Percentiles rank a stretch among this genome's conserved stretches.
Conservation (phyloP, 805 yeast species). For the Ogataea siamensis region DNA sequence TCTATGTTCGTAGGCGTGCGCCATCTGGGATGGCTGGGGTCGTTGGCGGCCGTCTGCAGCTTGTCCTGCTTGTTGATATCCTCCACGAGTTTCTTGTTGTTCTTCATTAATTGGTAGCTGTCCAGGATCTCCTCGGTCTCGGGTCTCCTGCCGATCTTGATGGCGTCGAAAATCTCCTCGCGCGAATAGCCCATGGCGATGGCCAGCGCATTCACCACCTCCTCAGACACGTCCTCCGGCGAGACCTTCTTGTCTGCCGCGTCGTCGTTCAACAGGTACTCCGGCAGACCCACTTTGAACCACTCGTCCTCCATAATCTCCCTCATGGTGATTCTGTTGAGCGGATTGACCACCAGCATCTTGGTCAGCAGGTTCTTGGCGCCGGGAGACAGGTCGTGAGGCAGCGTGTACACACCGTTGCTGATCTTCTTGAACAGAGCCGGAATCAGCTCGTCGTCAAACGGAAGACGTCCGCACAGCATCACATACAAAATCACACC, state of each 20-base stretch:
- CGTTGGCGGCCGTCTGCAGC: slow-evolving; percentile 4
- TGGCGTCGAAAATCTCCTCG: slow-evolving; percentile 75
- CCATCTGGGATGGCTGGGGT: slow-evolving; percentile 25
- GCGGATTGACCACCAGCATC: slow-evolving; percentile 93
- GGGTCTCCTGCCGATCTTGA: slow-evolving; percentile 37
- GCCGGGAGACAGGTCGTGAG: slow-evolving; percentile 81
- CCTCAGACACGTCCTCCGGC: slow-evolving; percentile 59
- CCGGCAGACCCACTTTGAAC: slow-evolving; percentile 81
- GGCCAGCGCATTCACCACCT: slow-evolving; percentile 69
- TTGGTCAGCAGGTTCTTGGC: slow-evolving; percentile 78
- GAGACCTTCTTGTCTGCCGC: slow-evolving; percentile 35
- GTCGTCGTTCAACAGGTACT: slow-evolving; percentile 67
- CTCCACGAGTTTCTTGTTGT: slow-evolving; percentile 67
- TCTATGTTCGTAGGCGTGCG: slow-evolving; percentile 33
- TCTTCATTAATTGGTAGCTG: slow-evolving; percentile 80
- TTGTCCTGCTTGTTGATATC: slow-evolving; percentile 48
- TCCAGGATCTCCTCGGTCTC: slow-evolving; percentile 78
- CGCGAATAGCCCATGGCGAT: slow-evolving; percentile 86
- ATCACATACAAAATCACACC: slow-evolving; percentile 94
- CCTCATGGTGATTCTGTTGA: slow-evolving; percentile 87
- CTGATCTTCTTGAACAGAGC: slow-evolving; percentile 89
- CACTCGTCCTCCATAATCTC: slow-evolving; percentile 93
- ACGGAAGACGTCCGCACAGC: slow-evolving; percentile 94
- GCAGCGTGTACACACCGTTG: slow-evolving; percentile 89
- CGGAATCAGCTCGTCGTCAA: slow-evolving; percentile 95